Percentiles rank a stretch among this genome's conserved stretches.
These are phyloP conservation scores for Dryas integrifolia DNA, from an alignment of 331 rosid genomes.

Conservation along the genomic window DNA sequence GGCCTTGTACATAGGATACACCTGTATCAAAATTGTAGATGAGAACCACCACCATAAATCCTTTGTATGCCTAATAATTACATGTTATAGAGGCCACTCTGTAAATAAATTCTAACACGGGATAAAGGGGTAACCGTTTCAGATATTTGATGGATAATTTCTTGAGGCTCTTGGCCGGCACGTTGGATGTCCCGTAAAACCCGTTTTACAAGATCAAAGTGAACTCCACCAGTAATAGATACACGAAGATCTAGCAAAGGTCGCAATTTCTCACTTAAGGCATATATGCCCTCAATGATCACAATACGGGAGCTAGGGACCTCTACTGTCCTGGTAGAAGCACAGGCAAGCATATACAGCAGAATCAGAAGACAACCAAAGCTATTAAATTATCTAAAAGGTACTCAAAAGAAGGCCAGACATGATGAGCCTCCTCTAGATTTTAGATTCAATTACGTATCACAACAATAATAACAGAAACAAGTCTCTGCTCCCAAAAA, in stretches of 20 bases:
- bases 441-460: slow-evolving; percentile 11
- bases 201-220: slow-evolving; percentile 97
- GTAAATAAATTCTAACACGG: slow-evolving; percentile 25
- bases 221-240: slow-evolving; percentile 97
- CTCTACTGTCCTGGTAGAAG: slow-evolving; percentile 69
- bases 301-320: slow-evolving; percentile 85
- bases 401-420: background rate
- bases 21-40: slow-evolving; percentile 44
- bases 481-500: background rate
- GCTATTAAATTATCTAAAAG: background rate
- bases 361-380: background rate
- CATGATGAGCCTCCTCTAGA: background rate
- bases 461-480: slow-evolving; percentile 6
- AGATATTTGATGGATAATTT: slow-evolving; percentile 95
- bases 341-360: slow-evolving; percentile 12
- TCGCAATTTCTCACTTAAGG: slow-evolving; percentile 81
- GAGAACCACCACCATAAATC: slow-evolving; percentile 26
- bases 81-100: slow-evolving; percentile 8
- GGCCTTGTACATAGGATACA: slow-evolving; percentile 98
- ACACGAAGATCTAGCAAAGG: slow-evolving; percentile 97
- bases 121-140: slow-evolving; percentile 77
- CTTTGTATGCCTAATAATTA: background rate
- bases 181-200: slow-evolving; percentile 97
- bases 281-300: slow-evolving; percentile 91
- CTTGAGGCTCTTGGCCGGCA: slow-evolving; percentile 96